Evolutionary conservation across 352 stramenopile species (phyloP), one percentile per base, ranked within the genome.

Genomic region (Phytophthora fragariae): DNA sequence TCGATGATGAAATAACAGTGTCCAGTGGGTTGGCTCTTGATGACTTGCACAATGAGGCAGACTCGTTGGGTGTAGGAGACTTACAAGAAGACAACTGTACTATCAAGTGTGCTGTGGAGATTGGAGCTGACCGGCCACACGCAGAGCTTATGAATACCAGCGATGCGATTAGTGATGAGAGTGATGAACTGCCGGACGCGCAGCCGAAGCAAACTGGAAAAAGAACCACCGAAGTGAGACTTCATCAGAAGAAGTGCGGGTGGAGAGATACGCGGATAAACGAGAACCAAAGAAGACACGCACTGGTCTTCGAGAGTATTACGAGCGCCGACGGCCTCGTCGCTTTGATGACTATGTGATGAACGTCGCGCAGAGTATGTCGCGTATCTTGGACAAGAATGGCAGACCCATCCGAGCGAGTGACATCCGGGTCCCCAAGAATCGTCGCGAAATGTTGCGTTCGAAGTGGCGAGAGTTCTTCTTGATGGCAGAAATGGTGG

Each of bases 391-490:
- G 12, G 41, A 70, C 52, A 63, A 63, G 39, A 63, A 70, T 15
- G 63, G 29, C 11, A 4, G 29, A 33, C 54, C 44, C 41, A 70
- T 70, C 17, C 12, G 19, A 27, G 54, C 63, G 24, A 50, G 35
- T 49, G 14, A 49, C 14, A 17, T 49, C 21, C 27, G 54, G 50
- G 55, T 59, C 10, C 35, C 63, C 17, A 14, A 31, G 12, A 70
- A 70, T 15, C 54, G 17, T n/a, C 27, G 41, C 19, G 63, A 62
- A 11, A 55, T 55, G 19, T 2, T 70, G 44, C 41, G 63, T 15
- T 70, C 63, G 1, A 63, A 63, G 29, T 63, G 47, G 47, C 9
- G 35, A 46, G 54, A 70, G 3, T 70, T 70, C 15, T 70, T 31
- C 2, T 29, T 61, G 15, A 56, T 47, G 39, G 54, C 54, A 7